Base-by-base conservation (phyloP, 2,329 filamentous ascomycete species). In the Colletotrichum endophyticum region DNA sequence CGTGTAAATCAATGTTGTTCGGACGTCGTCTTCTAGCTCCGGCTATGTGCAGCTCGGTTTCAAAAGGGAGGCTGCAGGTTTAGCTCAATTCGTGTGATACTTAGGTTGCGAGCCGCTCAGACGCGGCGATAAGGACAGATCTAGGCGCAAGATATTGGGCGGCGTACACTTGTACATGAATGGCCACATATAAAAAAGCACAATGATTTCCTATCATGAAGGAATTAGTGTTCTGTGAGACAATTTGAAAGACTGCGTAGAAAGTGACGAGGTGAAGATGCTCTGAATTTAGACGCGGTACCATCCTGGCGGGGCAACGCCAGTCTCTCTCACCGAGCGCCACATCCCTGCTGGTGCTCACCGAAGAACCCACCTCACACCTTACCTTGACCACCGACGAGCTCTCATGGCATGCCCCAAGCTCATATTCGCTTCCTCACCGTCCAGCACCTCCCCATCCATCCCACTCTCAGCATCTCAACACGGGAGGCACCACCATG, bases 401-500 rank as follows among this genome's bases (percentile, higher is more conserved):
- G 13, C 9, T 61, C 57, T 73, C 30, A 70, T 53, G 57, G 32
- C 25, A 53, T 49, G 32, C 15, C 59, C 15, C 19, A 30, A 25
- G 49, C 61, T 62, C 73, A 72, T n/a, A 49, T 28, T 49, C 66
- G 70, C 44, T 25, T 32, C 19, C 53, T 75, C 49, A 22, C 28
- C 44, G 19, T 12, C 32, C 15, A 27, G 32, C 44, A n/a, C 27
- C 30, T 19, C 49, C 16, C n/a, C 53, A 16, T 22, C 16, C 19
- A 11, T 19, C 22, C 25, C 22, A 16, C 25, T 56, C 25, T 15
- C 30, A 22, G n/a, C 70, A 30, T 22, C 8, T 8, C 25, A 25
- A 63, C 56, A 25, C 56, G 25, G 66, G 69, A 68, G 74, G 56
- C 75, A 80, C 22, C 32, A 59, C 22, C 66, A 95, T 95, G 85